A percentile compares a stretch with the other conserved stretches of the same genome.
Conservation (phyloP, 192 early-diverging fungal genomes). For the Coemansia sp. region DNA sequence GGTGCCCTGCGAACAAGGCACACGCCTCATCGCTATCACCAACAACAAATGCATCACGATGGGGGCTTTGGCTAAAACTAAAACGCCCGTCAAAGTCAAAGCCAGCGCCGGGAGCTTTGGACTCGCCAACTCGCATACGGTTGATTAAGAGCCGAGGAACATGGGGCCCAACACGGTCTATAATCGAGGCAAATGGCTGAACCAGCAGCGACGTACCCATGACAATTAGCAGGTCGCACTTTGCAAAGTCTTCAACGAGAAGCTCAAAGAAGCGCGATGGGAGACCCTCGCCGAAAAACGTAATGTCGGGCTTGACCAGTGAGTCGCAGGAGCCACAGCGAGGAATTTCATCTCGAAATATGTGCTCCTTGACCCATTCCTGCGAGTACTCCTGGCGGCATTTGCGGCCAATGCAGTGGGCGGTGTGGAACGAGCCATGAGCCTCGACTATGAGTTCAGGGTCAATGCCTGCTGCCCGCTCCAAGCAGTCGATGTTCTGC, state of each 20-base stretch:
- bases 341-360: slow-evolving; percentile 64
- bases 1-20: slow-evolving; percentile 60
- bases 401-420: slow-evolving; percentile 64
- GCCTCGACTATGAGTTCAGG: slow-evolving; percentile 80
- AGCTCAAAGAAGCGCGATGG: slow-evolving; percentile 71
- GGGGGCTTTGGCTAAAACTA: slow-evolving; percentile 12
- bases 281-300: slow-evolving; percentile 92
- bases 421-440: slow-evolving; percentile 87
- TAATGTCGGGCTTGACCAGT: slow-evolving; percentile 91
- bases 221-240: slow-evolving; percentile 85
- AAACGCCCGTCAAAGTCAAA: slow-evolving; percentile 77
- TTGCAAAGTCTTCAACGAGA: slow-evolving; percentile 65
- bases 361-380: slow-evolving; percentile 52
- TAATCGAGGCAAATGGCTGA: slow-evolving; percentile 81
- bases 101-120: slow-evolving; percentile 39
- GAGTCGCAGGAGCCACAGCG: slow-evolving; percentile 63
- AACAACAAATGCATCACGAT: slow-evolving; percentile 74
- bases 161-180: slow-evolving; percentile 59
- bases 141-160: slow-evolving; percentile 92
- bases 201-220: slow-evolving; percentile 92
- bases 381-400: slow-evolving; percentile 45
- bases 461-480: slow-evolving; percentile 77
- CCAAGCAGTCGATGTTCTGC: slow-evolving; percentile 97
- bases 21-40: slow-evolving; percentile 88
- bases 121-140: slow-evolving; percentile 73